Evolutionary conservation across 2,329 filamentous ascomycete genomes (phyloP), one percentile per base, ranked within the genome.

Genomic region (Chaetomiaceae sp.): DNA sequence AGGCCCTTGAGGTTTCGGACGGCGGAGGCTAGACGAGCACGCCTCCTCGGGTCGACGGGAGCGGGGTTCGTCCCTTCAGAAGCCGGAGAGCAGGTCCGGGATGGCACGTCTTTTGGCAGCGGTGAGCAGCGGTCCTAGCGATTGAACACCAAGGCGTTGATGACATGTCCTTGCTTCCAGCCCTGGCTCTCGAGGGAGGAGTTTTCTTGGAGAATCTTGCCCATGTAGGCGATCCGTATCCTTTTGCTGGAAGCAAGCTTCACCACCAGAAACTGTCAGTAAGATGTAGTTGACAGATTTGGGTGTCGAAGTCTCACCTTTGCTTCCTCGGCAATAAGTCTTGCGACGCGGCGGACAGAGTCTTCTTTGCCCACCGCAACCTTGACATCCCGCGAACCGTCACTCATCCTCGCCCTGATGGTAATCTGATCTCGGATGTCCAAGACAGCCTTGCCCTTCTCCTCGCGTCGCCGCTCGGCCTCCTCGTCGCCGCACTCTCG

Each of bases 211-310:
- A 96, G 78, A 47, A 91, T 81, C 66, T 84, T 89, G 61, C 91
- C 91, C 69, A 94, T 79, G 68, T 95, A 95, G 19, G 83, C 85
- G 55, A 96, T 80, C 50, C 83, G 82, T 47, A 96, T 75, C 44
- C 76, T 80, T 57, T 81, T 82, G 40, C 73, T 74, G 7, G 74
- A 66, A 2, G 78, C 69, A 29, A 91, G 72, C 86, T 87, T 47
- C 7, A 87, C 45, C 5, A 3, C 14, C 25, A 8, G 14, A 14
- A 19, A n/a, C 1, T 42, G 46, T 59, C 27, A 54, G 46, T 25
- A 29, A 8, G 39, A 44, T 17, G 7, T 7, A 47, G 36, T 11
- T 17, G n/a, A 8, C n/a, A 8, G 11, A n/a, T 6, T 31, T 4
- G 8, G 17, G 37, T 12, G n/a, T 31, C 27, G 8, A 12, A 6